phyloP scores from a whole-genome alignment of 2,329 filamentous ascomycete genomes.

The Zasmidium citrigriseum region DNA sequence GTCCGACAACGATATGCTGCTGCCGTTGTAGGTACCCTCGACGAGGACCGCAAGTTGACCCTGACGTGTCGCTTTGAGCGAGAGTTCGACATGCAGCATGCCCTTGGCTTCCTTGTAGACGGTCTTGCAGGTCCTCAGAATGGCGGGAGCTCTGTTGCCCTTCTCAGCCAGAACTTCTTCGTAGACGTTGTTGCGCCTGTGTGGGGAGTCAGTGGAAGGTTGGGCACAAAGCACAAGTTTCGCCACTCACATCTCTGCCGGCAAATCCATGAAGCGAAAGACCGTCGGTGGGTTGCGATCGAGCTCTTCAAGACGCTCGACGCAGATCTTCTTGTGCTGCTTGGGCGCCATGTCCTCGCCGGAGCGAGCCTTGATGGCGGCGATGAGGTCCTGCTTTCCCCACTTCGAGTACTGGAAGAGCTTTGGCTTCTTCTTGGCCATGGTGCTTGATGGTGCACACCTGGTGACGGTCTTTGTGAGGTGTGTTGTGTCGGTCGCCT shows the following conservation, averaged over 20 bases:
- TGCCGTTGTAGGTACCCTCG: neutral
- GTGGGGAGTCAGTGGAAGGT: no score
- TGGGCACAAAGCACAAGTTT: neutral
- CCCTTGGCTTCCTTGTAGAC: slow-evolving; percentile 11
- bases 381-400: neutral
- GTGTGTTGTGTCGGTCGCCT: no score
- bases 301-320: neutral
- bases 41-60: neutral
- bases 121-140: slow-evolving; percentile 8
- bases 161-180: neutral
- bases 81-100: no score
- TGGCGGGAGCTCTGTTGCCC: neutral
- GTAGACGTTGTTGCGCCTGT: neutral
- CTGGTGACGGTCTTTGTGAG: no score
- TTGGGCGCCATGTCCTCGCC: neutral
- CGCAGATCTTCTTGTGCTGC: neutral
- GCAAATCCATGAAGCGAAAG: slow-evolving; percentile 9
- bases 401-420: no score
- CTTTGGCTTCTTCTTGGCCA: neutral
- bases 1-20: no score
- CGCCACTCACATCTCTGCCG: neutral
- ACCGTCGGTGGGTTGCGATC: neutral
- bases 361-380: neutral
- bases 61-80: no score
- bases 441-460: neutral